phyloP scores from a whole-genome alignment of 2,329 filamentous ascomycete genomes.

The Aspergillus vadensis region DNA sequence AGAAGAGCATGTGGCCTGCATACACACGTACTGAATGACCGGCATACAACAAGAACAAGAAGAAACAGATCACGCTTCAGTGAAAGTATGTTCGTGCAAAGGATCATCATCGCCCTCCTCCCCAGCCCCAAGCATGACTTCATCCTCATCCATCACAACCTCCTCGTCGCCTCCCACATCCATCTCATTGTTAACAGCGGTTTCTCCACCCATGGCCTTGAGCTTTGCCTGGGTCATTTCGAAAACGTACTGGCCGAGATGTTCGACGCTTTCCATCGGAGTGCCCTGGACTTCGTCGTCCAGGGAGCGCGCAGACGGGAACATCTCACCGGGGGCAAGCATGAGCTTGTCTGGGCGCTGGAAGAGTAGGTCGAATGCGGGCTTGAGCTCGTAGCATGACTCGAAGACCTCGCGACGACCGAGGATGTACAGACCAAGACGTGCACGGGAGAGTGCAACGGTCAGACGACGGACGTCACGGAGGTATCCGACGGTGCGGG shows the following conservation, averaged over 20 bases:
- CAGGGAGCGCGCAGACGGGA: slow-evolving; percentile 63
- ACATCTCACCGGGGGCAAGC: slow-evolving; percentile 84
- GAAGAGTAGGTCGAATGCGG: slow-evolving; percentile 79
- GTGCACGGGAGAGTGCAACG: slow-evolving; percentile 88
- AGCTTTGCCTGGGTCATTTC: slow-evolving; percentile 85
- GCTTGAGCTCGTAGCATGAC: slow-evolving; percentile 79
- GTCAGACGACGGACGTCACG: slow-evolving; percentile 91
- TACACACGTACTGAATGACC: neutral
- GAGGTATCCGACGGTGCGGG: slow-evolving; percentile 85
- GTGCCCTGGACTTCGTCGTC: slow-evolving; percentile 56
- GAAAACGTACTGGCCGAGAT: slow-evolving; percentile 92
- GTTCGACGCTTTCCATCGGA: slow-evolving; percentile 87
- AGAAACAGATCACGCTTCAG: slow-evolving; percentile 1
- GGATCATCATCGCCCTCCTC: slow-evolving; percentile 39
- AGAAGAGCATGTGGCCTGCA: too few relatives aligned
- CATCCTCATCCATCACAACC: slow-evolving; percentile 36
- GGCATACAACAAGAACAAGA: too few relatives aligned
- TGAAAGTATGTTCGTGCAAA: slow-evolving; percentile 33
- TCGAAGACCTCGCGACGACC: slow-evolving; percentile 88
- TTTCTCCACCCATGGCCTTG: slow-evolving; percentile 55
- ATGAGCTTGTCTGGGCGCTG: slow-evolving; percentile 77
- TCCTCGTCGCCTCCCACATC: slow-evolving; percentile 31
- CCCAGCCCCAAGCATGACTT: slow-evolving; percentile 37
- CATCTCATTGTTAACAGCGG: slow-evolving; percentile 39
- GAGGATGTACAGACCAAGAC: slow-evolving; percentile 88